These are phyloP conservation scores for Rhodotorula sp. DNA, from an alignment of 1,284 basidiomycete genomes.

Conservation along the genomic window DNA sequence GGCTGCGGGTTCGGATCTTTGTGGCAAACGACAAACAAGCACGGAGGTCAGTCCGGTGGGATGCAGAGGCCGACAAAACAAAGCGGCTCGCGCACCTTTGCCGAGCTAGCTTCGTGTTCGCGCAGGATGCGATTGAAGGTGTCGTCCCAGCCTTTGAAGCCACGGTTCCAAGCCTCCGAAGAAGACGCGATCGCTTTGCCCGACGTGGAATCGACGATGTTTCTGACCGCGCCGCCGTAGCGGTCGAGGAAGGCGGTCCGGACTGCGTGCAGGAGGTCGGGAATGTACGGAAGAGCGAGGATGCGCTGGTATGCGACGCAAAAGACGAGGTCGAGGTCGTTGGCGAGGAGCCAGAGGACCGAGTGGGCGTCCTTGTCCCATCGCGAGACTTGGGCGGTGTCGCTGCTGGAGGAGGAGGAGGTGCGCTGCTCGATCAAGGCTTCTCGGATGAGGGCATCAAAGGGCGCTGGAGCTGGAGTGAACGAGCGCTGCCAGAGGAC, in stretches of 20 bases:
- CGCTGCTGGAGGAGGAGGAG: constrained; percentile 43
- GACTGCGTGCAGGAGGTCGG: constrained; percentile 74
- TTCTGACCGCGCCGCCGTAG: constrained; percentile 54
- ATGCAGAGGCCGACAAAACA: no score
- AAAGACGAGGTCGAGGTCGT: constrained; percentile 89
- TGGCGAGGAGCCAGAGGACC: constrained; percentile 84
- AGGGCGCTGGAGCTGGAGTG: constrained; percentile 71
- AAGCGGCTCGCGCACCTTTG: constrained; percentile 54
- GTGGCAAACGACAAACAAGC: not conserved
- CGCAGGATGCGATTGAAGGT: constrained; percentile 74
- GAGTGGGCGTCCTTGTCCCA: constrained; percentile 90
- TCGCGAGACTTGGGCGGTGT: constrained; percentile 41
- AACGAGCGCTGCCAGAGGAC: constrained; percentile 76
- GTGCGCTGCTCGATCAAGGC: constrained; percentile 78
- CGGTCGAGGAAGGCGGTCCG: constrained; percentile 81
- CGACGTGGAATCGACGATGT: constrained; percentile 22
- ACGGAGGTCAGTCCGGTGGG: not conserved
- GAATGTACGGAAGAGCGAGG: constrained; percentile 89
- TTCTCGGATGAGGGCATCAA: constrained; percentile 84
- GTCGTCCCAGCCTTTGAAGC: constrained; percentile 75
- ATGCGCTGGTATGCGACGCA: constrained; percentile 97
- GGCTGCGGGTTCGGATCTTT: constrained; percentile 7
- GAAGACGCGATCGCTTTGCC: constrained; percentile 2
- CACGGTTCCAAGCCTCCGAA: constrained; percentile 17
- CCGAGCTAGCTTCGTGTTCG: constrained; percentile 70